Evolutionary conservation across 495 filamentous ascomycete genomes (phyloP), one percentile per base, ranked within the genome.

Genomic region (Corynascus novoguineensis): DNA sequence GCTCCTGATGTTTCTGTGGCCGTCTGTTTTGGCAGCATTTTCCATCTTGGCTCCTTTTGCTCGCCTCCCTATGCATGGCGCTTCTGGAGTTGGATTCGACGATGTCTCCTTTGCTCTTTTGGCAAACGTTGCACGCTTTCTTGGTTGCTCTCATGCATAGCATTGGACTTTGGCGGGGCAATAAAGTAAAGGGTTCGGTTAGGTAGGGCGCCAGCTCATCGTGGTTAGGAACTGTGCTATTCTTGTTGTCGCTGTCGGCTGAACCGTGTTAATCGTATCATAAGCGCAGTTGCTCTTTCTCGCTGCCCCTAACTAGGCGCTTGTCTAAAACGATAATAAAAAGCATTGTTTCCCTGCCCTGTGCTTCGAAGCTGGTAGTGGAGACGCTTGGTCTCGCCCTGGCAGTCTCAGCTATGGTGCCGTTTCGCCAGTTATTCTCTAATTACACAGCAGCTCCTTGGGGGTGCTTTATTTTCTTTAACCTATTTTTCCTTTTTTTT

Each of bases 41-140:
- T 35, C 31, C 19, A 21, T n/a, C 32, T 25, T 37, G 12, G 24
- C 21, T 25, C 25, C n/a, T 31, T 15, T 37, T 49, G 1, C 31
- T 38, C 31, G n/a, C 11, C 32, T 37, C 7, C 24, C 37, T 34
- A 24, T 37, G 50, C 50, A 53, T 42, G 50, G 50, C 50, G 25
- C 25, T 31, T 14, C 24, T 19, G 50, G 37, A 41, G 50, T 31
- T 53, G 24, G 37, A 31, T 17, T 29, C 19, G 47, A 32, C 22
- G 5, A n/a, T 5, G 1, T 21, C 10, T 24, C 17, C 1, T 50
- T 50, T 22, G 29, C 22, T 19, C 9, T n/a, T 10, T 35, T 35
- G 40, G 21, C 37, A 17, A 44, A 10, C 12, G 40, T 24, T 9
- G 40, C 11, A 32, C 5, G 11, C 11, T 40, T 28, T 47, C 25